A percentile compares a stretch with the other conserved stretches of the same genome.
Evolutionary conservation across 2,329 filamentous ascomycete species (phyloP).

Genomic region (Phoma sp.): DNA sequence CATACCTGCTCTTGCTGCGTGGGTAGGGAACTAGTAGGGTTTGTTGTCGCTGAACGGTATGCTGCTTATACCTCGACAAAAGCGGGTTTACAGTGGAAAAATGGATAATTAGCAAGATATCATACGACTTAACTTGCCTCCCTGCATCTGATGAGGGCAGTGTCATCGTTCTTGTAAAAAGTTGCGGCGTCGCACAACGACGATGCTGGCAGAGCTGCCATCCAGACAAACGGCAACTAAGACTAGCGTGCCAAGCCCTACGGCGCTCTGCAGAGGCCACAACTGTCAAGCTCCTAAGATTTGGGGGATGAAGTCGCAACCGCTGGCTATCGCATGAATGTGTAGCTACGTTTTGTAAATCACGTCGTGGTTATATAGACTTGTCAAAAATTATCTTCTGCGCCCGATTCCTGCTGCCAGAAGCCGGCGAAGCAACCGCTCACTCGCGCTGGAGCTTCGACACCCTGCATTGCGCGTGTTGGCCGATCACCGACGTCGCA

Average conservation of each 20-base stretch:
- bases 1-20: not conserved
- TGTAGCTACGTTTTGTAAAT: not conserved
- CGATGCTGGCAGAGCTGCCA: slow-evolving; percentile 13
- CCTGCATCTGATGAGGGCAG: not conserved
- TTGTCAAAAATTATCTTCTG: not conserved
- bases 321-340: slow-evolving; percentile 5
- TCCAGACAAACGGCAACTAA: slow-evolving; percentile 10
- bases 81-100: not conserved
- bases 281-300: slow-evolving; percentile 2
- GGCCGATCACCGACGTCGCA: slow-evolving; percentile 38
- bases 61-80: not conserved
- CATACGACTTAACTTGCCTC: not conserved
- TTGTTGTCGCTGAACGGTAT: not conserved
- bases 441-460: slow-evolving; percentile 22
- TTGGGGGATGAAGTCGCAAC: slow-evolving; percentile 4
- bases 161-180: not conserved
- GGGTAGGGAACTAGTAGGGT: not conserved
- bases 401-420: slow-evolving; percentile 18
- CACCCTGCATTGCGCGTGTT: slow-evolving; percentile 18
- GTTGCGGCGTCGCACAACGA: slow-evolving; percentile 6
- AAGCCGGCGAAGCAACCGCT: slow-evolving; percentile 29
- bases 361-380: not conserved
- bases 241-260: slow-evolving; percentile 1
- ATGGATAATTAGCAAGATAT: not conserved
- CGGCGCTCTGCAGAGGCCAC: not conserved